A percentile compares a stretch with the other conserved stretches of the same genome.
phyloP scores from a whole-genome alignment of 371 early-diverging fungal genomes.

The Mortierella sp. region DNA sequence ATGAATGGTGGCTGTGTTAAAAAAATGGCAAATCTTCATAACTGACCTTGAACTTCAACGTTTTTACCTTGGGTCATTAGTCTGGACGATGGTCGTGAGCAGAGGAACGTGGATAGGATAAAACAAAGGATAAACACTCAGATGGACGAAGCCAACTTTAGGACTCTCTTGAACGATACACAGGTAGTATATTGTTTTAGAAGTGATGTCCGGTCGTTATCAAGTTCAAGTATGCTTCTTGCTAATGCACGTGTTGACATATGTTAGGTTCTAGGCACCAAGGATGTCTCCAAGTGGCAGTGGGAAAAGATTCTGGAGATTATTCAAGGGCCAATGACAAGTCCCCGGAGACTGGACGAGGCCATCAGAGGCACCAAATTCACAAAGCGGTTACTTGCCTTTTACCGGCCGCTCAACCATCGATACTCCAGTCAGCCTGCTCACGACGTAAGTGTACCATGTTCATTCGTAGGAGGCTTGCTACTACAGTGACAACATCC shows the following conservation, averaged over 20 bases:
- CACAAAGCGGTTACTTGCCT: constrained; percentile 81
- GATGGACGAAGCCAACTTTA: constrained; percentile 85
- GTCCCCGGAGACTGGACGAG: constrained; percentile 85
- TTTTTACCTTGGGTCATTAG: background rate
- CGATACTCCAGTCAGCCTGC: constrained; percentile 76
- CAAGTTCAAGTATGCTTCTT: too few relatives aligned
- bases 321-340: constrained; percentile 82
- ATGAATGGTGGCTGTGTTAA: background rate
- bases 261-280: constrained; percentile 72
- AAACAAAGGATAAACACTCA: constrained; percentile 78
- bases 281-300: constrained; percentile 87
- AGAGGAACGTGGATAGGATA: constrained; percentile 72
- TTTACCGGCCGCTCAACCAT: constrained; percentile 82
- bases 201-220: too few relatives aligned
- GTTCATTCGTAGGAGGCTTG: too few relatives aligned
- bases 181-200: constrained; percentile 64
- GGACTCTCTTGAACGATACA: constrained; percentile 75
- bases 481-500: background rate
- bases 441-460: constrained; percentile 43
- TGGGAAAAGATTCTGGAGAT: constrained; percentile 86
- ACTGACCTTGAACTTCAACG: background rate
- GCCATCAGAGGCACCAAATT: constrained; percentile 82
- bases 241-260: background rate
- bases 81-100: constrained; percentile 40
- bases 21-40: background rate